These are phyloP conservation scores for Boletus sp. DNA, from an alignment of 1,284 basidiomycete species.

Conservation along the genomic window DNA sequence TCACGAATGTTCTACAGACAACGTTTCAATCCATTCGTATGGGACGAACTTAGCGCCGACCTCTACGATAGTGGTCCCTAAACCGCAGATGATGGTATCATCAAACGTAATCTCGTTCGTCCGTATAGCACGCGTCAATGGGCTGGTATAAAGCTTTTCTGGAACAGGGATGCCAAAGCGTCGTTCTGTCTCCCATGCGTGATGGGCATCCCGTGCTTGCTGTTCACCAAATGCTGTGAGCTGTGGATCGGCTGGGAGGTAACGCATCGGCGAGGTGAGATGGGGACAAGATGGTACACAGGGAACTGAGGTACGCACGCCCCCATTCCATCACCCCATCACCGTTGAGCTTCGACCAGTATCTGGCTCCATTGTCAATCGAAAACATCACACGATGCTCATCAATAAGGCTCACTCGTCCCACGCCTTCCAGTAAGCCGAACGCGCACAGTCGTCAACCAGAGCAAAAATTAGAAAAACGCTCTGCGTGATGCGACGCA, in stretches of 20 bases:
- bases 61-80: constrained; percentile 14
- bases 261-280: background rate
- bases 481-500: background rate
- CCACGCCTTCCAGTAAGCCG: constrained; percentile 14
- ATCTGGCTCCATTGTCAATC: background rate
- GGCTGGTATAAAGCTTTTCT: constrained; percentile 65
- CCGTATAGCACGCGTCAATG: constrained; percentile 68
- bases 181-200: constrained; percentile 62
- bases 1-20: constrained; percentile 6
- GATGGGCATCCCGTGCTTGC: constrained; percentile 60
- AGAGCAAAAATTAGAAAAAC: background rate
- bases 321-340: constrained; percentile 14
- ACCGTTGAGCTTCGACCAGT: constrained; percentile 16
- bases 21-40: no score
- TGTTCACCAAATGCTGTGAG: constrained; percentile 32
- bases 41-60: background rate
- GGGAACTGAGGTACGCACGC: constrained; percentile 5
- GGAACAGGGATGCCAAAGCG: constrained; percentile 58
- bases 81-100: constrained; percentile 21
- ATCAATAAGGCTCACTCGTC: constrained; percentile 6
- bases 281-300: background rate
- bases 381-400: background rate
- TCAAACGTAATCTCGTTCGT: constrained; percentile 48
- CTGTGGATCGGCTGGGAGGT: constrained; percentile 9
- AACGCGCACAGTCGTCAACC: background rate